These are phyloP conservation scores for Geotrichum ghanense DNA, from an alignment of 805 yeast species.

Conservation along the genomic window DNA sequence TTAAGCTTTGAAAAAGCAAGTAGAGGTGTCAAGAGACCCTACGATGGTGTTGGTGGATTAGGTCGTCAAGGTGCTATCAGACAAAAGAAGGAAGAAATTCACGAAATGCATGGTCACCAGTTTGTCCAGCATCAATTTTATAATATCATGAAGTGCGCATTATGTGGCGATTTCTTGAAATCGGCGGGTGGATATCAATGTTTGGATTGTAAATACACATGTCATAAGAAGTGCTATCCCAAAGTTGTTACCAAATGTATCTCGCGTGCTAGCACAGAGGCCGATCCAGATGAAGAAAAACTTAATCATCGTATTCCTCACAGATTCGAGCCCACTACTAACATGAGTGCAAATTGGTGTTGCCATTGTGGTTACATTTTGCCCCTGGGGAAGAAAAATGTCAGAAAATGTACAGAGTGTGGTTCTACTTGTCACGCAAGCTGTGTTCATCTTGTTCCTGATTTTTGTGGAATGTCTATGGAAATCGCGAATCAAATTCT, in stretches of 20 bases:
- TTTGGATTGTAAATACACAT: conserved; percentile 65
- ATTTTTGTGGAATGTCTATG: conserved; percentile 97
- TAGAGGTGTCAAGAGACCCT: conserved; percentile 32
- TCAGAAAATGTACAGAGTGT: conserved; percentile 81
- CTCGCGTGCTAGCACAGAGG: conserved; percentile 56
- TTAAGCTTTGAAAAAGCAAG: conserved; percentile 69
- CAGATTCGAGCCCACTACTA: conserved; percentile 82
- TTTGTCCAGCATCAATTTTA: conserved; percentile 92
- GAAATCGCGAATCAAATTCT: conserved; percentile 88
- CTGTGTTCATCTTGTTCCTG: conserved; percentile 93
- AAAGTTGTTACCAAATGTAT: conserved; percentile 74
- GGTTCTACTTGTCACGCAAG: conserved; percentile 89
- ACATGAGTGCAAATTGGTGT: conserved; percentile 98
- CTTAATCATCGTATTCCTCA: conserved; percentile 96
- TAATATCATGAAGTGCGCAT: conserved; percentile 93
- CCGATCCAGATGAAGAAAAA: conserved; percentile 61
- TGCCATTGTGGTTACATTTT: conserved; percentile 96
- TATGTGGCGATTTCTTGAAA: conserved; percentile 90
- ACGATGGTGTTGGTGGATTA: conserved; percentile 46
- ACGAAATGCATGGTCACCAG: conserved; percentile 94
- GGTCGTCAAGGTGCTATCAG: conserved; percentile 98
- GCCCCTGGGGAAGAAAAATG: conserved; percentile 91
- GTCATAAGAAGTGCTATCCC: conserved; percentile 69
- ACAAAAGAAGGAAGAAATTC: conserved; percentile 72
- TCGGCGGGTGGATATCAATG: conserved; percentile 69